Evolutionary conservation across 345 rosid genomes (phyloP).

Genomic region (Salix koriyanagi): DNA sequence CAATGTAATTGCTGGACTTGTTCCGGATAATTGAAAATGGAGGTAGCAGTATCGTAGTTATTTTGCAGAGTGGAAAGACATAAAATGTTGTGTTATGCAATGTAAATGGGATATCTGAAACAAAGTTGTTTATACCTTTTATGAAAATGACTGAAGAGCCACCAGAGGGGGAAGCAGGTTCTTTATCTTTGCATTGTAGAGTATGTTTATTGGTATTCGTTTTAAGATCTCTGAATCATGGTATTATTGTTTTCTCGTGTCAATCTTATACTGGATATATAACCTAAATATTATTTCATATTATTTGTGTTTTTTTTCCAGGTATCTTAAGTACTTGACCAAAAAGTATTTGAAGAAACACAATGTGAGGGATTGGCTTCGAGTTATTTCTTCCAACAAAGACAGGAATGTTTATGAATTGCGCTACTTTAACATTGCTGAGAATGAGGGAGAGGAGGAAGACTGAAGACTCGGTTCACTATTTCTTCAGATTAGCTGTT

Average conservation of each 20-base stretch:
- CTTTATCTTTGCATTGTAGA: not conserved
- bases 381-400: conserved; percentile 32
- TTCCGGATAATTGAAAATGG: not conserved
- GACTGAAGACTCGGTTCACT: conserved; percentile 10
- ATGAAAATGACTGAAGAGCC: not conserved
- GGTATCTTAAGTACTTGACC: conserved; percentile 30
- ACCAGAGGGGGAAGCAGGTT: not conserved
- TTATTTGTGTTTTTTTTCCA: not conserved
- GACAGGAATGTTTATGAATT: conserved; percentile 28
- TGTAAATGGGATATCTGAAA: not conserved
- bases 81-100: no score
- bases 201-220: not conserved
- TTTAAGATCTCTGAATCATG: not conserved
- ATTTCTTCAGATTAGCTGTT: not conserved
- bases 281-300: not conserved
- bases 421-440: conserved; percentile 28
- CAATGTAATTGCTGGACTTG: not conserved
- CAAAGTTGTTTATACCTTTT: not conserved
- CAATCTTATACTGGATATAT: not conserved
- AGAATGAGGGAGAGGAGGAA: conserved; percentile 28
- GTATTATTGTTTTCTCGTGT: not conserved
- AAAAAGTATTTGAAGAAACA: conserved; percentile 33
- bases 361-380: conserved; percentile 31
- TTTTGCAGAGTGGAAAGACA: not conserved
- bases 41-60: not conserved